Evolutionary conservation across 2,329 filamentous ascomycete species (phyloP).

Genomic region (Pestalotiopsis sp.): DNA sequence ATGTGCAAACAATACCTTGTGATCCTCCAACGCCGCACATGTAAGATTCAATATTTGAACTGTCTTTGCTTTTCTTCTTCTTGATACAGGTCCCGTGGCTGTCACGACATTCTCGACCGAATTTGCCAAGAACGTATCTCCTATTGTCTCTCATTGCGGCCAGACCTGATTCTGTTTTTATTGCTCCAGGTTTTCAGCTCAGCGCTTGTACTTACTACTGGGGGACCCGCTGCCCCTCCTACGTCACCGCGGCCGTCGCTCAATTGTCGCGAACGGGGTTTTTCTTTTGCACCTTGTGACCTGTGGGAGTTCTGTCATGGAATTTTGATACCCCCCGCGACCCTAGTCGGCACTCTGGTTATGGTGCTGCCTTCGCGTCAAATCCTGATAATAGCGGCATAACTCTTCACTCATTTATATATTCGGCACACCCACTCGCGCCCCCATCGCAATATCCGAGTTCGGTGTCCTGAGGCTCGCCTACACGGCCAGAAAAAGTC

Average conservation of each 20-base stretch:
- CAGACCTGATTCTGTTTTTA: not conserved
- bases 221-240: slow-evolving; percentile 6
- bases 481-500: not conserved
- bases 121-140: too few species aligned
- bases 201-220: not conserved
- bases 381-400: not conserved
- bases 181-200: too few species aligned
- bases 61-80: too few species aligned
- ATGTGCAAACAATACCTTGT: not conserved
- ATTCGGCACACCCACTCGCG: not conserved
- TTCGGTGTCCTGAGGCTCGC: not conserved
- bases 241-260: slow-evolving; percentile 1
- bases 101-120: too few species aligned
- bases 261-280: not conserved
- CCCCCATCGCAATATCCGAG: not conserved
- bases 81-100: not conserved
- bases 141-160: not conserved
- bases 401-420: not conserved
- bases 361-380: not conserved
- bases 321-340: not conserved
- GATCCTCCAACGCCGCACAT: too few species aligned
- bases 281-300: not conserved
- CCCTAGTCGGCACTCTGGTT: not conserved
- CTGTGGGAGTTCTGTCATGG: not conserved
- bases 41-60: too few species aligned